These are phyloP conservation scores for Acanthochlamys bracteata DNA, from an alignment of 106 monocot genomes.

Conservation along the genomic window DNA sequence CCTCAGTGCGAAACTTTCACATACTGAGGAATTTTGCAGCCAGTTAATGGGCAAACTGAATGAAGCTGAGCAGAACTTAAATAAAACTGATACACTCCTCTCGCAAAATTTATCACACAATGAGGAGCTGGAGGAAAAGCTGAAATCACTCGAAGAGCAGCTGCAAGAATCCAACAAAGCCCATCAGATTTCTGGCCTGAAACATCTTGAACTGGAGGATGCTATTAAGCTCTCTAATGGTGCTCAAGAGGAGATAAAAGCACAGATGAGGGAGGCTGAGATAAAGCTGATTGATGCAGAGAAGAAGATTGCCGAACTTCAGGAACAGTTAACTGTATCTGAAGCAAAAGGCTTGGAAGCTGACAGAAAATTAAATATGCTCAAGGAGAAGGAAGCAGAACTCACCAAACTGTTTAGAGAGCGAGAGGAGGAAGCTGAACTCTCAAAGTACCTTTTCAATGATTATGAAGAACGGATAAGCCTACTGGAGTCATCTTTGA, in stretches of 20 bases:
- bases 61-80: slow-evolving; percentile 33
- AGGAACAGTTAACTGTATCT: slow-evolving; percentile 37
- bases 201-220: slow-evolving; percentile 50
- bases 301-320: slow-evolving; percentile 45
- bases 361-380: slow-evolving; percentile 35
- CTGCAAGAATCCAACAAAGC: slow-evolving; percentile 24
- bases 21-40: slow-evolving; percentile 22
- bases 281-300: slow-evolving; percentile 40
- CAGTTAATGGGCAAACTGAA: slow-evolving; percentile 46
- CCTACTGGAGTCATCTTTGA: slow-evolving; percentile 56
- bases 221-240: slow-evolving; percentile 32
- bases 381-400: slow-evolving; percentile 39
- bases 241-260: slow-evolving; percentile 34
- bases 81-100: slow-evolving; percentile 34
- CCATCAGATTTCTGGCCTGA: slow-evolving; percentile 28
- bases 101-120: slow-evolving; percentile 38
- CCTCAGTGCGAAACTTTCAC: slow-evolving; percentile 26
- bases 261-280: slow-evolving; percentile 43
- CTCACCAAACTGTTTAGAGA: slow-evolving; percentile 26
- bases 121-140: slow-evolving; percentile 48
- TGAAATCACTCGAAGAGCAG: slow-evolving; percentile 48
- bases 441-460: slow-evolving; percentile 27
- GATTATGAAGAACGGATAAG: slow-evolving; percentile 45
- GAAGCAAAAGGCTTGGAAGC: slow-evolving; percentile 36
- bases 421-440: slow-evolving; percentile 31